Evolutionary conservation across 805 yeast genomes (phyloP).

Genomic region (Candida silvicultrix): DNA sequence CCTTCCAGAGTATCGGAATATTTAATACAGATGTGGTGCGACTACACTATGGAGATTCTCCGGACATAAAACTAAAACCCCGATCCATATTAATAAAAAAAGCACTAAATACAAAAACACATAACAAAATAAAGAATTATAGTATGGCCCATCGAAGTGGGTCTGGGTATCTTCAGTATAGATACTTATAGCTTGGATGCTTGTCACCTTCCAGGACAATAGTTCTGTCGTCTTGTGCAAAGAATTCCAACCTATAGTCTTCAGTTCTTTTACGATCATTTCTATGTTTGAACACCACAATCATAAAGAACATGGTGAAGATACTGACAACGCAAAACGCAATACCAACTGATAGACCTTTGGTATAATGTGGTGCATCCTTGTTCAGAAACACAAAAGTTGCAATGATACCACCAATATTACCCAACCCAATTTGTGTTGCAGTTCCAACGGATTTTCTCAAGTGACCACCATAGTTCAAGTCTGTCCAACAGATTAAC

Average conservation of each 20-base stretch:
- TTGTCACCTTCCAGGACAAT: slow-evolving; percentile 31
- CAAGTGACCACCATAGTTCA: slow-evolving; percentile 32
- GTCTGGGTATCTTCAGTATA: slow-evolving; percentile 26
- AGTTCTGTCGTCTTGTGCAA: slow-evolving; percentile 24
- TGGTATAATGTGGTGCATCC: slow-evolving; percentile 34
- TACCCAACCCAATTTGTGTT: slow-evolving; percentile 32
- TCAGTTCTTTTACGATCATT: slow-evolving; percentile 31
- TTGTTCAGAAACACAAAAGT: slow-evolving; percentile 28
- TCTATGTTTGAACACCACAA: slow-evolving; percentile 23
- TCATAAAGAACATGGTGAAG: slow-evolving; percentile 26
- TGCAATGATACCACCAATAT: slow-evolving; percentile 34
- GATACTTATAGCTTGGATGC: slow-evolving; percentile 40
- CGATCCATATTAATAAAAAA: no score
- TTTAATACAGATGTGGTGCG: no score
- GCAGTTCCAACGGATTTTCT: slow-evolving; percentile 34
- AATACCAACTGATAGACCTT: slow-evolving; percentile 35
- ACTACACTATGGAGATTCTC: no score
- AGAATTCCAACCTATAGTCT: slow-evolving; percentile 25
- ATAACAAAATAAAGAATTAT: neutral
- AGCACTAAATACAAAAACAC: no score
- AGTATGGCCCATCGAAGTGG: no score
- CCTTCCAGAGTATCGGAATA: no score
- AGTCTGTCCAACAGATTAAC: slow-evolving; percentile 29
- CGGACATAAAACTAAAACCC: no score
- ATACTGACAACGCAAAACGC: slow-evolving; percentile 39